Evolutionary conservation across 805 yeast genomes (phyloP).

Genomic region (Hanseniaspora lachancei): DNA sequence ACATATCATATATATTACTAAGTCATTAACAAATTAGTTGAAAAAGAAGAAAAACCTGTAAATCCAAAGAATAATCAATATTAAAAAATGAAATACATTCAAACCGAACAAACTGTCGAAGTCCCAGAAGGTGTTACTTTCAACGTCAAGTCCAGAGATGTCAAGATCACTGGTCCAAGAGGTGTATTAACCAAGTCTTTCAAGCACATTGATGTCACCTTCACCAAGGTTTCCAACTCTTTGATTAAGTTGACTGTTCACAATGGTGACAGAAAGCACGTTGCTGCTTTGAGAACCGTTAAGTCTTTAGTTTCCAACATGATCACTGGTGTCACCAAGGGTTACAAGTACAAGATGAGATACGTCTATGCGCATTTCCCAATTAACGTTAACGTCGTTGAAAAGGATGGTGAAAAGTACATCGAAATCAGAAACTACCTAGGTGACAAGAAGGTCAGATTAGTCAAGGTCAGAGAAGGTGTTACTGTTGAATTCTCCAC

Average conservation of each 20-base stretch:
- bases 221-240: slow-evolving; percentile 59
- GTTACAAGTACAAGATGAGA: slow-evolving; percentile 99
- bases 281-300: slow-evolving; percentile 66
- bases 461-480: slow-evolving; percentile 76
- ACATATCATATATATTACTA: too few species aligned
- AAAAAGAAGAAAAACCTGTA: not conserved
- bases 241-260: slow-evolving; percentile 82
- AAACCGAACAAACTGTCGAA: slow-evolving; percentile 70
- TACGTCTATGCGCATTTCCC: slow-evolving; percentile 99
- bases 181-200: slow-evolving; percentile 83
- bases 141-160: slow-evolving; percentile 76
- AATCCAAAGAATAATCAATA: not conserved
- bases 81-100: slow-evolving; percentile 63
- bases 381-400: slow-evolving; percentile 88
- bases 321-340: slow-evolving; percentile 97
- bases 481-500: slow-evolving; percentile 72
- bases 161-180: slow-evolving; percentile 95
- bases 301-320: slow-evolving; percentile 87
- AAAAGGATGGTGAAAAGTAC: slow-evolving; percentile 55
- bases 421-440: slow-evolving; percentile 98
- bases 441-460: slow-evolving; percentile 97
- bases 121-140: slow-evolving; percentile 90
- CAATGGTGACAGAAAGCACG: slow-evolving; percentile 99
- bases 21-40: too few species aligned
- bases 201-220: slow-evolving; percentile 89